Base-by-base conservation (phyloP, 768 basidiomycete species). In the Nevesoporus exiguus region DNA sequence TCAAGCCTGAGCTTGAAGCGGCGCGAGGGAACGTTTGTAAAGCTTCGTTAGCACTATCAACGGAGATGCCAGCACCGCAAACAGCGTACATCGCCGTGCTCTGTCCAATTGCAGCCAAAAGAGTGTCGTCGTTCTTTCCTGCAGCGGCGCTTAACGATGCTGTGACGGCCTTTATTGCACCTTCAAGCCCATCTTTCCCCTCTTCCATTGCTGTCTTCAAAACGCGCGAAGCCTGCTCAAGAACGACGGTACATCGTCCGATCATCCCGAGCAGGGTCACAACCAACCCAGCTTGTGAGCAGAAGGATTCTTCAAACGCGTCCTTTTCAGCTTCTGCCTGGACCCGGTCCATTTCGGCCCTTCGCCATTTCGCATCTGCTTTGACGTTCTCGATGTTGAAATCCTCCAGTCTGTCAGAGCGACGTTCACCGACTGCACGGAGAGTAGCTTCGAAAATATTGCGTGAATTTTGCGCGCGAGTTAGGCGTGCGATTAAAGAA, bases 391-490 rank as follows among this genome's bases (percentile, higher is more conserved):
- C 85, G 24, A 83, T 66, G 61, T 77, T 80, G 36, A 80, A 62
- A 25, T 91, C 87, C 64, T 93, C 92, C 33, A 92, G 71, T 60
- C 84, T 84, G 58, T 91, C 89, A 5, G 86, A 88, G 56, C 80
- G 84, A 50, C 92, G 77, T 64, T 94, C 88, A 31, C 86, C 83
- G 46, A 86, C 84, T 15, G 90, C 90, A n/a, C 88, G 82, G 65
- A 93, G 80, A 34, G 88, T 90, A 15, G 89, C 91, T 44, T 91
- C 89, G 64, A 93, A 91, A 79, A 93, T 88, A 30, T 86, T 83
- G 56, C 74, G 77, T 5, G 89, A 84, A 66, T 92, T 93, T 53
- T 78, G 78, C 3, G 90, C 86, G 6, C 85, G 82, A 63, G 83
- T 80, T 27, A 90, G 66, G 51, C 84, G 79, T 49, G 73, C 68